These are phyloP conservation scores for Irpex sp. DNA, from an alignment of 1,284 basidiomycete species.

Conservation along the genomic window DNA sequence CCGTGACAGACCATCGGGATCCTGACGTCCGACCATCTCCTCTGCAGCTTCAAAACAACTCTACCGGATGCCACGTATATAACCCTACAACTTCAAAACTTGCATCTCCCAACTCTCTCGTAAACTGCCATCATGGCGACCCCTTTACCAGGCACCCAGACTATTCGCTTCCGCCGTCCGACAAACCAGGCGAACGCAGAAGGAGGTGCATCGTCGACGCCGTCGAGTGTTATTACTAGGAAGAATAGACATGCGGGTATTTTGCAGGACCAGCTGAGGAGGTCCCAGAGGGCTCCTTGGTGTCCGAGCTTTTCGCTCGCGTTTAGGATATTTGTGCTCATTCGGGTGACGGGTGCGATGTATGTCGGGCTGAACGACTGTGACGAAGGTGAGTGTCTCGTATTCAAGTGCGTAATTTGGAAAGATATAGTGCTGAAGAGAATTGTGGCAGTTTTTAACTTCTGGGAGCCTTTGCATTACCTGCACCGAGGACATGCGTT, in stretches of 20 bases:
- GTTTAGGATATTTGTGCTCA: slow-evolving; percentile 76
- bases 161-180: slow-evolving; percentile 53
- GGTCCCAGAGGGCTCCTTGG: slow-evolving; percentile 73
- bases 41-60: background rate
- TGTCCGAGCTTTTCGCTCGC: slow-evolving; percentile 79
- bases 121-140: slow-evolving; percentile 16
- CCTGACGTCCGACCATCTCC: background rate
- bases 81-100: background rate
- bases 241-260: slow-evolving; percentile 54
- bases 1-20: background rate
- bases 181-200: slow-evolving; percentile 11
- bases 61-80: background rate
- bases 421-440: background rate
- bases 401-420: no score
- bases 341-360: slow-evolving; percentile 87
- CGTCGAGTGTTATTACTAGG: background rate
- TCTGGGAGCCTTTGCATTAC: slow-evolving; percentile 97
- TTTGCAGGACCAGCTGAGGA: slow-evolving; percentile 71
- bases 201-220: slow-evolving; percentile 21
- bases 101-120: background rate
- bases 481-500: slow-evolving; percentile 81
- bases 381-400: slow-evolving; percentile 95
- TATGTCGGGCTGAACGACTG: slow-evolving; percentile 95
- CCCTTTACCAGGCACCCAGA: slow-evolving; percentile 32
- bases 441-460: slow-evolving; percentile 78